phyloP scores from a whole-genome alignment of 257 asterid species.

The Solanum pennellii region DNA sequence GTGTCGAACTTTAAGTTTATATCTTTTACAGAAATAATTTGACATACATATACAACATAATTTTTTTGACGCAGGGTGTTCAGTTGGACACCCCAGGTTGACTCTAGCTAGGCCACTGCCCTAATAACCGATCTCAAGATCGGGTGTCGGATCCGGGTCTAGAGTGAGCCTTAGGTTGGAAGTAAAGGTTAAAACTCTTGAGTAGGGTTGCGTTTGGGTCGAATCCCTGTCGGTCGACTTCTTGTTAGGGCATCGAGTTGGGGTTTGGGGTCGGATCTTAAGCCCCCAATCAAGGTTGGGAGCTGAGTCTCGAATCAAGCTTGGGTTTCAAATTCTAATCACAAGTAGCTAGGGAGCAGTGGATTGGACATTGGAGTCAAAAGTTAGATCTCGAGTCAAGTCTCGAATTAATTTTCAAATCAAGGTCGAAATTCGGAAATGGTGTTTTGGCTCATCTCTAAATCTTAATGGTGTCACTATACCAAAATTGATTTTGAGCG shows the following conservation, averaged over 20 bases:
- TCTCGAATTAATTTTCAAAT: not conserved
- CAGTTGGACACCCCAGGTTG: not conserved
- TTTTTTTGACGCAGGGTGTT: too few relatives aligned
- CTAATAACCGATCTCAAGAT: not conserved
- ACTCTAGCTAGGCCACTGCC: not conserved
- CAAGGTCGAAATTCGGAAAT: not conserved
- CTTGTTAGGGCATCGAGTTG: not conserved
- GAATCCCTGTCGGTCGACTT: not conserved
- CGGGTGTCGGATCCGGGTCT: fast-evolving
- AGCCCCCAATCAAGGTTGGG: not conserved
- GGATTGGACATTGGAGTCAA: not conserved
- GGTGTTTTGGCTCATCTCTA: not conserved
- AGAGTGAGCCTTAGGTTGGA: not conserved
- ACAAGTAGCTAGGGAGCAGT: not conserved
- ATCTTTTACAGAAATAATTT: too few relatives aligned
- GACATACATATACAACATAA: too few relatives aligned
- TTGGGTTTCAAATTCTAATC: not conserved
- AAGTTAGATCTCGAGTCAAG: not conserved
- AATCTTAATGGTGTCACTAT: not conserved
- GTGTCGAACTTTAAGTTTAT: too few relatives aligned
- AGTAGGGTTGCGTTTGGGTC: not conserved
- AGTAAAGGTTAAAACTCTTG: not conserved
- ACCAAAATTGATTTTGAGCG: too few relatives aligned
- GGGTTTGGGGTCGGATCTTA: not conserved
- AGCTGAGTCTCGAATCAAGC: not conserved